Evolutionary conservation across 306 rosid genomes (phyloP), one percentile per base, ranked within the genome.

Genomic region (Ormosia semicastrata): DNA sequence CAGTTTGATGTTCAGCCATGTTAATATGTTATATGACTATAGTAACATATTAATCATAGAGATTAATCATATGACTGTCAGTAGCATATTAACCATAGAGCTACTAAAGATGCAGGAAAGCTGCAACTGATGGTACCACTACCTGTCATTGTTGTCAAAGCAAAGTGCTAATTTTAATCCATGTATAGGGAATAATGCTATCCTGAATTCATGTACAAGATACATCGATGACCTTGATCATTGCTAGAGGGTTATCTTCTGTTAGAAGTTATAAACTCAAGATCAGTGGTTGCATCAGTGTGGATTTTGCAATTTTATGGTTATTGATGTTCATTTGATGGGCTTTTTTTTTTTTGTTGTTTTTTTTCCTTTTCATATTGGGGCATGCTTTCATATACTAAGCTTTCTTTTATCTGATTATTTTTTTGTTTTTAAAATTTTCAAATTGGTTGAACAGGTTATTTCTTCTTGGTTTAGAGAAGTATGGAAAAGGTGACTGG

Each of bases 401-500:
- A 43, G 30, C 39, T 59, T 73, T 71, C n/a, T 72, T 12, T 64
- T 41, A 57, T 30, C 63, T 14, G 41, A 4, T 52, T 33, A 5
- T 17, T 62, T 17, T 58, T 73, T 62, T 37, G 53, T 47, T 24
- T 58, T 7, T 18, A 57, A 66, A 43, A 24, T 17, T 76, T 39
- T 11, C 53, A 30, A 65, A 71, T 32, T 77, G 63, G 32, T 47
- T 54, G 4, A 77, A 50, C 90, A 94, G 98, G 87, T 88, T 89
- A 81, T 94, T 94, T 88, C 94, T 94, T 75, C 91, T 88, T 49
- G 98, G 98, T 29, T 83, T 94, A 88, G 94, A 92, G 3, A 91
- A 92, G 70, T 92, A 91, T 41, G 98, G 97, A 60, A 88, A 92
- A 85, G 98, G 98, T 6, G 95, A 94, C 76, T 94, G 98, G 98